These are phyloP conservation scores for Guadua angustifolia DNA, from an alignment of 176 grass and related monocot species.

Conservation along the genomic window DNA sequence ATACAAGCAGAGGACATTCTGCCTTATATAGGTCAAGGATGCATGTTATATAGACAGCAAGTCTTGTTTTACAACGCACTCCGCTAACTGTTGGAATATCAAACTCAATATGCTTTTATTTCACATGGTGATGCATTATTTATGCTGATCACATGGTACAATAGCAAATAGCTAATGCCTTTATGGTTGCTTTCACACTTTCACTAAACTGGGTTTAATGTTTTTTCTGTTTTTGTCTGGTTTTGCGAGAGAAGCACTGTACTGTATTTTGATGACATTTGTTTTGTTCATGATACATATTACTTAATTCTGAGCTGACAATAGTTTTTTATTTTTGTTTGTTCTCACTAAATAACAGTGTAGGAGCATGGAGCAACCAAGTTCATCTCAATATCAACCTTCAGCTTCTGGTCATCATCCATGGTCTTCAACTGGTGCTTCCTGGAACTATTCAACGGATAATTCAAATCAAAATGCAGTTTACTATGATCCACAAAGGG, in stretches of 20 bases:
- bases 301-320: conserved; percentile 17
- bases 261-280: not conserved
- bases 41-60: not conserved
- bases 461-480: conserved; percentile 47
- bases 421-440: conserved; percentile 50
- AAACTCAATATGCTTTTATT: not conserved
- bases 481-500: conserved; percentile 78
- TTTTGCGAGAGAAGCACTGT: conserved; percentile 8
- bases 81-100: not conserved
- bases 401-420: conserved; percentile 47
- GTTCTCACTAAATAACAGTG: conserved; percentile 41
- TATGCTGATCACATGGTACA: not conserved
- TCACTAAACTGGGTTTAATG: not conserved
- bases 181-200: conserved; percentile 16
- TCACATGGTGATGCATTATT: not conserved
- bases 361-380: conserved; percentile 47
- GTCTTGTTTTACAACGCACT: not conserved
- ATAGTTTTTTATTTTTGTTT: conserved; percentile 31
- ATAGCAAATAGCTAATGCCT: conserved; percentile 11
- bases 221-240: not conserved
- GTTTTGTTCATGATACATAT: conserved; percentile 27
- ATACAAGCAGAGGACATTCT: not conserved
- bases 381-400: conserved; percentile 55
- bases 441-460: conserved; percentile 60
- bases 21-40: not conserved